Percentiles rank a stretch among this genome's conserved stretches.
Conservation (phyloP, 73 alveolate genomes). For the Paramecium bursaria region DNA sequence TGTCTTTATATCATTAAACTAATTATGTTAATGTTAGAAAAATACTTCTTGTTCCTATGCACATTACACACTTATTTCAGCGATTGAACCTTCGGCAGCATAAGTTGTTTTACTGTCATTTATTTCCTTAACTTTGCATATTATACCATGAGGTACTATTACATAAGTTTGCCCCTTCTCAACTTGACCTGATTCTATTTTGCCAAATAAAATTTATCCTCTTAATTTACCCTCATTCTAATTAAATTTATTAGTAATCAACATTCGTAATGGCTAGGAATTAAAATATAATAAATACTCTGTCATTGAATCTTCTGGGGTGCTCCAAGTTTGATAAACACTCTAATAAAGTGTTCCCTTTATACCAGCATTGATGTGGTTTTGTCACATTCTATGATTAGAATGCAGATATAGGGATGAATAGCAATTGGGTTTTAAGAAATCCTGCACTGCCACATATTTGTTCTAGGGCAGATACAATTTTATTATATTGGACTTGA, state of each 20-base stretch:
- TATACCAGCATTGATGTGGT: conserved; percentile 25
- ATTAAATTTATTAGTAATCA: conserved; percentile 18
- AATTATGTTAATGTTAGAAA: not conserved
- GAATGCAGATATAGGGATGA: conserved; percentile 68
- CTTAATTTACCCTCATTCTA: conserved; percentile 42
- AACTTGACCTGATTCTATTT: conserved; percentile 31
- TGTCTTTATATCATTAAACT: conserved; percentile 3
- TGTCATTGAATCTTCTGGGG: not conserved
- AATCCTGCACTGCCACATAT: not conserved
- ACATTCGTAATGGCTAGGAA: not conserved
- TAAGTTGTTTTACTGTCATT: not conserved
- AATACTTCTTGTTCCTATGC: conserved; percentile 14
- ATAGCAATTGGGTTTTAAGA: not conserved
- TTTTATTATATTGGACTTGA: conserved; percentile 5
- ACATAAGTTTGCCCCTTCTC: conserved; percentile 11
- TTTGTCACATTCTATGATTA: conserved; percentile 44
- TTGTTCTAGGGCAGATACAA: not conserved
- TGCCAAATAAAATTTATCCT: conserved; percentile 26
- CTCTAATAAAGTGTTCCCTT: conserved; percentile 36
- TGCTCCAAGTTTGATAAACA: not conserved
- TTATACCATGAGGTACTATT: not conserved
- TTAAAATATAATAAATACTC: not conserved
- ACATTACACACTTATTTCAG: conserved; percentile 19
- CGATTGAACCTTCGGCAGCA: conserved; percentile 33
- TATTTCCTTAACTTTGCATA: conserved; percentile 35